Evolutionary conservation across 306 rosid genomes (phyloP), one percentile per base, ranked within the genome.

Genomic region (Ormosia emarginata): DNA sequence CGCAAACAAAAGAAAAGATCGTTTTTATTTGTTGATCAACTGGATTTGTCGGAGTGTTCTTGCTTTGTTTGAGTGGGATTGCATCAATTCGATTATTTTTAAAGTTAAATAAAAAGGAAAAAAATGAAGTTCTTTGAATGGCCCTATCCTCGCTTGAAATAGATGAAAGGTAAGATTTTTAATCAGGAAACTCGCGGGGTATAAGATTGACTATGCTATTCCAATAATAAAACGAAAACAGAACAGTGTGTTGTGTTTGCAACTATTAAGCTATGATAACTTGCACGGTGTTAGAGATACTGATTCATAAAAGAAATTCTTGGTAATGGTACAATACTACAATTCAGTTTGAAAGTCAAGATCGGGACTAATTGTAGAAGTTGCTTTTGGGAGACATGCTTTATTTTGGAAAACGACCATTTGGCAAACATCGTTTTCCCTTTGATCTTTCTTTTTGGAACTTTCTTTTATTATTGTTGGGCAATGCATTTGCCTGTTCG

Each of bases 401-500:
- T 71, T 79, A 68, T 9, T 56, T 65, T 46, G 55, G 81, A 81
- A 74, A 81, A 81, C 47, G 78, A 71, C 86, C 81, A 64, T 49
- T 71, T 53, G 72, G 41, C 58, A 33, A 49, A 67, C 82, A 81
- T 78, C 75, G 44, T 68, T 70, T 83, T 87, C 88, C 55, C 52
- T 84, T 82, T 13, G 75, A 81, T 81, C 80, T 74, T 85, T 85
- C 77, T 70, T 76, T 80, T 61, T 76, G 66, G 83, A 77, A 63
- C 79, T 85, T 81, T 70, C 80, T 70, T 85, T 75, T 68, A 75
- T 75, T 70, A 68, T 77, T 75, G 68, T 52, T 80, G 47, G 36
- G 66, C 74, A 55, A 64, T 67, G 64, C 72, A 71, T 56, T 71
- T 61, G 36, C 50, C 10, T 49, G 9, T 81, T 58, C 67, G 13